Evolutionary conservation across 1,284 basidiomycete species (phyloP).

Genomic region (Ganoderma sinense): DNA sequence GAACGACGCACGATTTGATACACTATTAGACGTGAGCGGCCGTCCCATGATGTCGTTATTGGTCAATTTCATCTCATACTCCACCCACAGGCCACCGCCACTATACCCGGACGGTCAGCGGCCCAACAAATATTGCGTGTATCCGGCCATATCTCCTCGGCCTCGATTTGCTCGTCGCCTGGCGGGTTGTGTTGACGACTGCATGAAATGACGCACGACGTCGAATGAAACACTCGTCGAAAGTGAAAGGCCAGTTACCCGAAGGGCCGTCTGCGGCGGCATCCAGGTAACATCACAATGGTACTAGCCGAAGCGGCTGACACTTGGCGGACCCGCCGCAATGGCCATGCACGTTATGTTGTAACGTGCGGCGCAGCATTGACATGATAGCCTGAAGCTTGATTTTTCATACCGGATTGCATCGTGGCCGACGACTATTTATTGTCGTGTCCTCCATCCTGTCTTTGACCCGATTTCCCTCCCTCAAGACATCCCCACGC

Average conservation of each 20-base stretch:
- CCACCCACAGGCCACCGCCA: slow-evolving; percentile 6
- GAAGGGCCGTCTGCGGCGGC: slow-evolving; percentile 1
- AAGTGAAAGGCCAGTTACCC: background rate
- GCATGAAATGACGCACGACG: background rate
- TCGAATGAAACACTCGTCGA: background rate
- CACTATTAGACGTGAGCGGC: slow-evolving; percentile 1
- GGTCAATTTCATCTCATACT: background rate
- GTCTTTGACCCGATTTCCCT: background rate
- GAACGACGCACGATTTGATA: background rate
- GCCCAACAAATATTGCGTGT: background rate
- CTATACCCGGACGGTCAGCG: background rate
- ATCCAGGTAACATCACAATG: background rate
- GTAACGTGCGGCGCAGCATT: background rate
- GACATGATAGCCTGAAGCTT: background rate
- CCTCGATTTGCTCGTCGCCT: background rate
- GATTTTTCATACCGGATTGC: background rate
- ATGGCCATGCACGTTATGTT: background rate
- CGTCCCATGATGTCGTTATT: background rate
- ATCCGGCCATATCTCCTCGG: slow-evolving; percentile 6
- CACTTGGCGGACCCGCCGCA: background rate
- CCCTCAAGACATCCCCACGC: background rate
- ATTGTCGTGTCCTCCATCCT: background rate
- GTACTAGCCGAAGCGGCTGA: slow-evolving; percentile 5
- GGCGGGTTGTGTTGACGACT: background rate
- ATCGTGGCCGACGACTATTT: background rate